Evolutionary conservation across 169 alveolate genomes (phyloP).

Genomic region (Sarcocystis neurona): DNA sequence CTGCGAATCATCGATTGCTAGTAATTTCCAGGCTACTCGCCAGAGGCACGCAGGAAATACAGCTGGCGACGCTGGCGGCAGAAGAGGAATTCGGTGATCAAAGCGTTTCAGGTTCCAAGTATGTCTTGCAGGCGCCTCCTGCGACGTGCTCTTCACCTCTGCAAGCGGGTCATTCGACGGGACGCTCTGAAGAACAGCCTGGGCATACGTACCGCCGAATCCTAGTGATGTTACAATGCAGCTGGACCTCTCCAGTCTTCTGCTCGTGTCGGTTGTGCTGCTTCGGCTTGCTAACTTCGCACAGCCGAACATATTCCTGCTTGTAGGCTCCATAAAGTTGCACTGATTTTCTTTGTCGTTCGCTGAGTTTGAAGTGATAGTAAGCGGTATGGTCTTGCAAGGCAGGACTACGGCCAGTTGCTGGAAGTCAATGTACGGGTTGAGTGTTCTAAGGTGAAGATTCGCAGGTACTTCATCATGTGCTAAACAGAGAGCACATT

Average conservation of each 20-base stretch:
- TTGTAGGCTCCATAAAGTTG: no score
- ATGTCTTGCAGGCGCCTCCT: no score
- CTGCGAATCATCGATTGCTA: no score
- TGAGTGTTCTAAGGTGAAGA: constrained; percentile 65
- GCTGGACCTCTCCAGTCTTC: constrained; percentile 2
- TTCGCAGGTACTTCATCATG: constrained; percentile 69
- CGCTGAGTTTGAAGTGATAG: no score
- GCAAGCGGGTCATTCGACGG: no score
- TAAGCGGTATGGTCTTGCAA: constrained; percentile 23
- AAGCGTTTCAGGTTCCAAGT: no score
- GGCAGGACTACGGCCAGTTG: constrained; percentile 38
- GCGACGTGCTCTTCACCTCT: no score
- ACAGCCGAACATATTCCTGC: not conserved
- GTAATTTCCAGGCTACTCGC: no score
- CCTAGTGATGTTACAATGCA: constrained; percentile 78
- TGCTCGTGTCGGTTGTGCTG: not conserved
- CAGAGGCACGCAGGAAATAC: no score
- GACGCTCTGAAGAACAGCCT: constrained; percentile 44
- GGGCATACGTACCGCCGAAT: constrained; percentile 78
- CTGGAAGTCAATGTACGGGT: constrained; percentile 38
- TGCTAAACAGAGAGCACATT: constrained; percentile 66
- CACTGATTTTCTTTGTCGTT: no score
- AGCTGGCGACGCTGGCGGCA: no score
- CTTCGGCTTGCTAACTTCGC: not conserved
- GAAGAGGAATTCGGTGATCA: no score